phyloP scores from a whole-genome alignment of 75 land plant species.

The Selaginella tamariscina region DNA sequence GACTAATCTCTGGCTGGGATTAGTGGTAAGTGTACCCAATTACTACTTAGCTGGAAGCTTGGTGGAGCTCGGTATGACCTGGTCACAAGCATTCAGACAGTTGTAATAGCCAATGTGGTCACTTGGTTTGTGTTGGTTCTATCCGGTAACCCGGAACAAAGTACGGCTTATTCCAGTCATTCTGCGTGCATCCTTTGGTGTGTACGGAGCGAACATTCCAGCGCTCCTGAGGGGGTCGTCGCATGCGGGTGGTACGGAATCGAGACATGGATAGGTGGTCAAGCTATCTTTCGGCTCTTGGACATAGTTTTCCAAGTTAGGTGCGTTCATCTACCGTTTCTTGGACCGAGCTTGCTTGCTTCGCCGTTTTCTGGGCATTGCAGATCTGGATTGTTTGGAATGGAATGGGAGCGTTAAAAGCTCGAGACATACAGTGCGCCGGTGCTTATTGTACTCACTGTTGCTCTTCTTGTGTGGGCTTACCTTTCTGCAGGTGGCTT shows the following conservation, averaged over 20 bases:
- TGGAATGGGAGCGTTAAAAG: slow-evolving; percentile 72
- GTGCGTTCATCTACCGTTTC: slow-evolving; percentile 15
- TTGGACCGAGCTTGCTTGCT: slow-evolving; percentile 70
- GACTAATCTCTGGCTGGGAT: slow-evolving; percentile 76
- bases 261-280: slow-evolving; percentile 94
- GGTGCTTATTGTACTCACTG: slow-evolving; percentile 43
- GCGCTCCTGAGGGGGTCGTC: slow-evolving; percentile 66
- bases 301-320: slow-evolving; percentile 15
- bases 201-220: slow-evolving; percentile 78
- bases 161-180: slow-evolving; percentile 78
- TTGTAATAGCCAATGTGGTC: slow-evolving; percentile 52
- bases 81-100: slow-evolving; percentile 92
- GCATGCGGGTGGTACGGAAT: slow-evolving; percentile 98
- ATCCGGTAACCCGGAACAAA: slow-evolving; percentile 59
- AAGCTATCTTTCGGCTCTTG: slow-evolving; percentile 57
- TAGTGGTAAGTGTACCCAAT: slow-evolving; percentile 86
- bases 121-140: slow-evolving; percentile 46
- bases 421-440: slow-evolving; percentile 90
- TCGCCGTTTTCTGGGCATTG: slow-evolving; percentile 55
- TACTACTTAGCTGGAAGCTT: slow-evolving; percentile 91
- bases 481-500: slow-evolving; percentile 71
- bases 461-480: slow-evolving; percentile 63
- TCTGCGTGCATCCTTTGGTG: slow-evolving; percentile 64
- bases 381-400: slow-evolving; percentile 57
- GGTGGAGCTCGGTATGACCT: slow-evolving; percentile 89